Evolutionary conservation across 2,329 filamentous ascomycete species (phyloP).

Genomic region (Fusarium sp.): DNA sequence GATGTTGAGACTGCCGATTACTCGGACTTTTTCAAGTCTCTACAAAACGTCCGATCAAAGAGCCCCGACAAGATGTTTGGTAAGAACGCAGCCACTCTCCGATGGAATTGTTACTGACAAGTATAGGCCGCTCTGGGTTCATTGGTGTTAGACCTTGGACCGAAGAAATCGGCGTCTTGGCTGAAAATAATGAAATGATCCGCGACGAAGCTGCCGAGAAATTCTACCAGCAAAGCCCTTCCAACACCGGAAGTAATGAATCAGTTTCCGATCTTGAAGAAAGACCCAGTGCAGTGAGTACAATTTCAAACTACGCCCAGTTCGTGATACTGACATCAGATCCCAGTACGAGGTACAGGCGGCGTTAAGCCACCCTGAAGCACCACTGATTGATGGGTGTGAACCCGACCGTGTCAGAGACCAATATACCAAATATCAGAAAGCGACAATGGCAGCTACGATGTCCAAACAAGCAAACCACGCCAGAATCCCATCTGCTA

Average conservation of each 20-base stretch:
- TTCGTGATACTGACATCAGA: conserved; percentile 1
- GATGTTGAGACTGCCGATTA: not conserved
- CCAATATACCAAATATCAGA: not conserved
- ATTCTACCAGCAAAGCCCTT: not conserved
- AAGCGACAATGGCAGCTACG: not conserved
- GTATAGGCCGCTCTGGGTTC: not conserved
- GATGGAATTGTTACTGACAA: not conserved
- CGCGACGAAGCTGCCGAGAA: not conserved
- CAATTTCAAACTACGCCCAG: not conserved
- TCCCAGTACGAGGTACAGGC: not conserved
- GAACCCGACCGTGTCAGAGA: not conserved
- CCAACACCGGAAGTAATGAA: not conserved
- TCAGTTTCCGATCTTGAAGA: not conserved
- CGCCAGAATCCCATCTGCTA: not conserved
- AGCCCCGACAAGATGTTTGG: conserved; percentile 6
- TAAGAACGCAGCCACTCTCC: not conserved
- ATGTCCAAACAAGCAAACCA: not conserved
- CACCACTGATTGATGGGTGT: not conserved
- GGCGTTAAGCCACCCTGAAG: conserved; percentile 1
- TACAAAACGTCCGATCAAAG: not conserved
- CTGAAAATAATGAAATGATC: not conserved
- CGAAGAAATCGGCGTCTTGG: not conserved
- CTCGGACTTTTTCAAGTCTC: not conserved
- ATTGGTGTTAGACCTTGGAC: conserved; percentile 3
- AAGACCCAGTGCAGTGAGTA: conserved; percentile 5